Evolutionary conservation across 768 basidiomycete species (phyloP).

Genomic region (Nidularia sp.): DNA sequence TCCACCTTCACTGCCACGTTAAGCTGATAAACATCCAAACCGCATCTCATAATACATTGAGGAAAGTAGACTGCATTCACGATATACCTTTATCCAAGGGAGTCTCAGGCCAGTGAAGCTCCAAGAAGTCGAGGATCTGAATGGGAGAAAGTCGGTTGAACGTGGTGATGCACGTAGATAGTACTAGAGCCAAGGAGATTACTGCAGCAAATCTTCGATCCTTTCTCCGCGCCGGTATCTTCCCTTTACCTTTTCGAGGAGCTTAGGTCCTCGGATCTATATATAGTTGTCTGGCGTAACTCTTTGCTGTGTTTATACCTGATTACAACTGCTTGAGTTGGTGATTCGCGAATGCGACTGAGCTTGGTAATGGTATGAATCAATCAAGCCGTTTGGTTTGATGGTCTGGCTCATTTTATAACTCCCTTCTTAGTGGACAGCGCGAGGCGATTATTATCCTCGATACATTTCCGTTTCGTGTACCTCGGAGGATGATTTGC

Average conservation of each 20-base stretch:
- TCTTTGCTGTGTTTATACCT: neutral
- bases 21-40: too few species aligned
- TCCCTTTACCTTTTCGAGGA: neutral
- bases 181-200: slow-evolving; percentile 1
- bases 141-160: neutral
- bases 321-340: too few species aligned
- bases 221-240: neutral
- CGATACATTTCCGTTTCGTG: slow-evolving; percentile 5
- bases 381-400: too few species aligned
- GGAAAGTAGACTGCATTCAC: too few species aligned
- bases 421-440: too few species aligned
- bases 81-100: too few species aligned
- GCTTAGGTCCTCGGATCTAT: slow-evolving; percentile 18
- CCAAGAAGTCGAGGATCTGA: neutral
- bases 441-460: too few species aligned
- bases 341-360: too few species aligned
- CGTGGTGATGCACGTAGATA: neutral
- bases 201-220: neutral
- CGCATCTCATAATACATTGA: too few species aligned
- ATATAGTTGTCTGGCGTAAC: slow-evolving; percentile 5
- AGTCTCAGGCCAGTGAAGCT: neutral
- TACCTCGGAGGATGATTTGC: slow-evolving; percentile 2
- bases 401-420: too few species aligned
- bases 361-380: too few species aligned
- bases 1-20: too few species aligned